Base-by-base conservation (phyloP, 768 basidiomycete genomes). In the Sarcodon sp. region DNA sequence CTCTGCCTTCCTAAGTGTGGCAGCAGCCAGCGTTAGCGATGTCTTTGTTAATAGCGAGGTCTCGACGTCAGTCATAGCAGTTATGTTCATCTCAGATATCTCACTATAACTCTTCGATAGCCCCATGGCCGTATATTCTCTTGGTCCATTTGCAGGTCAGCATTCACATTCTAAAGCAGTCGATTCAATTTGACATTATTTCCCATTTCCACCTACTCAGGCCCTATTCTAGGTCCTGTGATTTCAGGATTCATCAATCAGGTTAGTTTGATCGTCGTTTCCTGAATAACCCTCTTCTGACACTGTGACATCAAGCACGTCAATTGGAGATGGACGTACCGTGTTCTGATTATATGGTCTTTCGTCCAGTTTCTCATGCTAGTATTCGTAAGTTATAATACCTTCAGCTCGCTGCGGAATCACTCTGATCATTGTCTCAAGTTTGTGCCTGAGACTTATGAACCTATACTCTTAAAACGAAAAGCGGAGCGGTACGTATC, bases 291-390 rank as follows among this genome's bases (percentile, higher is more conserved):
- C 9, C 36, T 50, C 44, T 44, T 5, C 21, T 32, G 54, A 9
- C 15, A 27, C 21, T 48, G 27, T 47, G 39, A 11, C 51, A 84
- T 33, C 3, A 7, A 47, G 75, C 66, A 80, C 53, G 51, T 71
- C 1, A 55, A 71, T 43, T 85, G 83, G 84, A 64, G 83, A 50
- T 90, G 87, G 87, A 86, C 37, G 0, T 90, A 79, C 62, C 75
- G 77, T 48, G 62, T 82, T 16, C 59, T 80, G 47, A 50, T 78
- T 4, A 80, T 82, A 18, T 89, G 87, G 88, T 66, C 71, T 0
- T 75, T 72, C 43, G 59, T 60, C 3, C 69, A 84, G 58, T 60
- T 69, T 3, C 47, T 72, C 8, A 67, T 73, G 0, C 61, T 89
- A 10, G 52, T 78, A 38, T 7, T 74, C 43, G 79, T 80, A 53